Evolutionary conservation across 768 basidiomycete species (phyloP).

Genomic region (Leccinum subgranulosum): DNA sequence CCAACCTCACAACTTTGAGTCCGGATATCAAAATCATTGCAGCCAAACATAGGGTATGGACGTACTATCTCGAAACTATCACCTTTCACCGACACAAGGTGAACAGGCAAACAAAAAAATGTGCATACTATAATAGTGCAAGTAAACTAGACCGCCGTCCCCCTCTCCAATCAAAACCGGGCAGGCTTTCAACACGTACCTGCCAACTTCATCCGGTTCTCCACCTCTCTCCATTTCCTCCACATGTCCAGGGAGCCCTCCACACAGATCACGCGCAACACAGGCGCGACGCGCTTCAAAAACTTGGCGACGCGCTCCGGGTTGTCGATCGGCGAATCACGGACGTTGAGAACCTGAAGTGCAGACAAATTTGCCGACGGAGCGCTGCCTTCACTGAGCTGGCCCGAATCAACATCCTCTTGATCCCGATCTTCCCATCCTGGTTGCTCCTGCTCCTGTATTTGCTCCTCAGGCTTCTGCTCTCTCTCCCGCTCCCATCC

Average conservation of each 20-base stretch:
- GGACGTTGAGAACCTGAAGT: constrained; percentile 27
- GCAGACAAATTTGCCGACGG: neutral
- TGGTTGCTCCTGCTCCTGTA: neutral
- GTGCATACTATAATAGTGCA: constrained; percentile 1
- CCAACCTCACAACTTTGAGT: neutral
- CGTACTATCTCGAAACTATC: neutral
- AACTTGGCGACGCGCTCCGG: constrained; percentile 25
- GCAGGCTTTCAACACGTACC: neutral
- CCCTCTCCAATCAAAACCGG: too few species aligned
- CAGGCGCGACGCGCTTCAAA: constrained; percentile 22
- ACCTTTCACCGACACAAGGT: neutral
- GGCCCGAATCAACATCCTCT: neutral
- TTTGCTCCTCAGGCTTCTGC: neutral
- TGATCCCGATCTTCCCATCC: neutral
- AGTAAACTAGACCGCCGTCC: neutral
- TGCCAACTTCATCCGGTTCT: constrained; percentile 18
- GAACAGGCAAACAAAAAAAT: neutral
- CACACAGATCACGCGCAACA: constrained; percentile 23
- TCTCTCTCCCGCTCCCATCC: neutral
- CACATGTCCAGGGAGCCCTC: constrained; percentile 28
- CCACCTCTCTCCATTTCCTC: constrained; percentile 29
- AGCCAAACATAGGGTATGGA: neutral
- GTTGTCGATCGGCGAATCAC: constrained; percentile 26
- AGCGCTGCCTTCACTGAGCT: neutral
- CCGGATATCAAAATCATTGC: neutral